phyloP scores from a whole-genome alignment of 179 eudicot genomes.

The Spinacia oleracea region DNA sequence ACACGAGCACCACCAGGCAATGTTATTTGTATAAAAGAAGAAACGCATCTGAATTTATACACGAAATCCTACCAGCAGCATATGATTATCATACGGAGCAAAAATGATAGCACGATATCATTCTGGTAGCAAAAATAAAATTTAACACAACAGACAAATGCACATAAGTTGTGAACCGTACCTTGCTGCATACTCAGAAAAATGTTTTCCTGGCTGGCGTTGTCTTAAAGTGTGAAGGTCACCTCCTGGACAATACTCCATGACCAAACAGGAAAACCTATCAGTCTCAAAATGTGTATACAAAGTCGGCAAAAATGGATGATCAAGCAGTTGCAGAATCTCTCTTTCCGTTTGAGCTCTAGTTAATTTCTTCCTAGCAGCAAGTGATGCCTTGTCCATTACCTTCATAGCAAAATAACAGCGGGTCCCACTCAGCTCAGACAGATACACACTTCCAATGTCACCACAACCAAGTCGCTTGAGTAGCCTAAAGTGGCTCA shows the following conservation, averaged over 20 bases:
- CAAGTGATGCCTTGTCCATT: slow-evolving; percentile 87
- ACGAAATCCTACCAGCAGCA: not conserved
- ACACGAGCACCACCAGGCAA: not conserved
- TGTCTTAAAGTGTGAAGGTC: slow-evolving; percentile 85
- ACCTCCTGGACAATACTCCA: slow-evolving; percentile 94
- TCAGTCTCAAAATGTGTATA: slow-evolving; percentile 93
- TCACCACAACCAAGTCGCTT: slow-evolving; percentile 84
- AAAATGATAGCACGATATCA: not conserved
- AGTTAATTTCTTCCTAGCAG: slow-evolving; percentile 73
- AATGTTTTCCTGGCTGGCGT: slow-evolving; percentile 82
- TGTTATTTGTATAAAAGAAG: not conserved
- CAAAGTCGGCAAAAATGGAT: slow-evolving; percentile 85
- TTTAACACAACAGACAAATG: slow-evolving; percentile 7
- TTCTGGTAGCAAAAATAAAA: slow-evolving; percentile 11
- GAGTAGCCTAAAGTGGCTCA: slow-evolving; percentile 80
- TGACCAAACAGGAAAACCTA: slow-evolving; percentile 79
- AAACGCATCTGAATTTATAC: not conserved
- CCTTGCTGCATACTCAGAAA: slow-evolving; percentile 91
- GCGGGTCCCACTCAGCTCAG: slow-evolving; percentile 74
- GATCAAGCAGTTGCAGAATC: slow-evolving; percentile 83
- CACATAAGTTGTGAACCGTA: slow-evolving; percentile 24
- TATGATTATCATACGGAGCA: not conserved
- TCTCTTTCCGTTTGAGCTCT: slow-evolving; percentile 91
- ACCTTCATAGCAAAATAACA: slow-evolving; percentile 93
- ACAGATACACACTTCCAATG: slow-evolving; percentile 82